These are phyloP conservation scores for Oryza rufipogon DNA, from an alignment of 176 grass and related monocot genomes.

Conservation along the genomic window DNA sequence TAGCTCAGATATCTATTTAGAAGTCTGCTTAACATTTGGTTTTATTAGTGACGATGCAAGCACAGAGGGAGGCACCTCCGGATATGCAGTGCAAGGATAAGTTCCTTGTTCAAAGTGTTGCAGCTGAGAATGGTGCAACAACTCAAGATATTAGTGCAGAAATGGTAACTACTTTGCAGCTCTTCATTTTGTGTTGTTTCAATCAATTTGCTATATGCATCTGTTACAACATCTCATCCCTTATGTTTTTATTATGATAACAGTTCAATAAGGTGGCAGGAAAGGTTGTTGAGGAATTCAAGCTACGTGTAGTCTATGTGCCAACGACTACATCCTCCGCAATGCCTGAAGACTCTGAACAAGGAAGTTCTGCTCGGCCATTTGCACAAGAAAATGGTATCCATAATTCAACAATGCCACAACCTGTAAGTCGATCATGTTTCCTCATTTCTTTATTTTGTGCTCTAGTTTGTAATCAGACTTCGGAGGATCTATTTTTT, in stretches of 20 bases:
- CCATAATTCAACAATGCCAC: conserved; percentile 49
- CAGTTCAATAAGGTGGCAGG: conserved; percentile 95
- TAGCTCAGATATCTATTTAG: not conserved
- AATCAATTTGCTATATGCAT: not conserved
- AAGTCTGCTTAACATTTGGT: conserved; percentile 25
- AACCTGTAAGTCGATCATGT: conserved; percentile 62
- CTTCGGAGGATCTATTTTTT: not conserved
- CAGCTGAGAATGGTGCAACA: conserved; percentile 59
- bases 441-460: not conserved
- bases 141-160: conserved; percentile 71
- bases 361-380: conserved; percentile 71
- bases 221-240: conserved; percentile 1
- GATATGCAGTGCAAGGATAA: conserved; percentile 96
- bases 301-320: conserved; percentile 83
- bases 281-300: conserved; percentile 87
- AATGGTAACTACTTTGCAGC: conserved; percentile 52
- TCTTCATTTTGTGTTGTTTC: conserved; percentile 29
- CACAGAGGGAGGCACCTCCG: conserved; percentile 73
- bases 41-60: conserved; percentile 87
- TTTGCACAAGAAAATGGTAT: conserved; percentile 70
- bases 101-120: conserved; percentile 93
- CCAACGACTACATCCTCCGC: conserved; percentile 54
- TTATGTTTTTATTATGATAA: conserved; percentile 19
- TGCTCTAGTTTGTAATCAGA: conserved; percentile 33
- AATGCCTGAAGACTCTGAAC: conserved; percentile 81